phyloP scores from a whole-genome alignment of 148 eudicot species.

The Camellia granthamiana region DNA sequence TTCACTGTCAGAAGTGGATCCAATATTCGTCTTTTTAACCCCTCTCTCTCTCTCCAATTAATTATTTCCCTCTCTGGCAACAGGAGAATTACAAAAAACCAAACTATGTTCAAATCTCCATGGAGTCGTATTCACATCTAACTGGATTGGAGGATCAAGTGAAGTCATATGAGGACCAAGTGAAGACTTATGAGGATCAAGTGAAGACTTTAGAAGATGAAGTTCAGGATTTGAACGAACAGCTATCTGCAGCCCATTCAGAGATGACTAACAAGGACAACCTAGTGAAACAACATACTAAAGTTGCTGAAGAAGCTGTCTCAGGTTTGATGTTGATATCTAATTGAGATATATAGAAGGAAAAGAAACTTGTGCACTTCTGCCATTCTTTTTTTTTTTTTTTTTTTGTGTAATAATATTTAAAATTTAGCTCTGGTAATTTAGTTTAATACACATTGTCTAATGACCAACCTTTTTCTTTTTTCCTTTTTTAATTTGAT shows the following conservation, averaged over 20 bases:
- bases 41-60: not conserved
- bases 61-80: slow-evolving; percentile 1
- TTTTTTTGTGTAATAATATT: not conserved
- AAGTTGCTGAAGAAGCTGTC: slow-evolving; percentile 99
- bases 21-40: not conserved
- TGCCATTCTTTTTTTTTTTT: not conserved
- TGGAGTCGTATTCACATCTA: slow-evolving; percentile 79
- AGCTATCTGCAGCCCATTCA: slow-evolving; percentile 61
- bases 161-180: slow-evolving; percentile 56
- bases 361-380: not conserved
- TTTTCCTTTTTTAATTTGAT: not conserved
- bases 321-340: slow-evolving; percentile 49
- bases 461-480: not conserved
- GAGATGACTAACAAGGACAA: slow-evolving; percentile 80
- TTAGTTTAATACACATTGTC: not conserved
- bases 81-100: slow-evolving; percentile 65
- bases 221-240: slow-evolving; percentile 60
- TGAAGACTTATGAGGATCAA: slow-evolving; percentile 54
- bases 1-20: slow-evolving; percentile 5
- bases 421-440: not conserved
- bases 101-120: slow-evolving; percentile 84
- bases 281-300: slow-evolving; percentile 86
- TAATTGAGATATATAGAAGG: not conserved
- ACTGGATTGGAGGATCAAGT: slow-evolving; percentile 71
- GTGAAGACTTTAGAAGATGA: slow-evolving; percentile 65